Base-by-base conservation (phyloP, 2,329 filamentous ascomycete genomes). In the Alternaria sp. region DNA sequence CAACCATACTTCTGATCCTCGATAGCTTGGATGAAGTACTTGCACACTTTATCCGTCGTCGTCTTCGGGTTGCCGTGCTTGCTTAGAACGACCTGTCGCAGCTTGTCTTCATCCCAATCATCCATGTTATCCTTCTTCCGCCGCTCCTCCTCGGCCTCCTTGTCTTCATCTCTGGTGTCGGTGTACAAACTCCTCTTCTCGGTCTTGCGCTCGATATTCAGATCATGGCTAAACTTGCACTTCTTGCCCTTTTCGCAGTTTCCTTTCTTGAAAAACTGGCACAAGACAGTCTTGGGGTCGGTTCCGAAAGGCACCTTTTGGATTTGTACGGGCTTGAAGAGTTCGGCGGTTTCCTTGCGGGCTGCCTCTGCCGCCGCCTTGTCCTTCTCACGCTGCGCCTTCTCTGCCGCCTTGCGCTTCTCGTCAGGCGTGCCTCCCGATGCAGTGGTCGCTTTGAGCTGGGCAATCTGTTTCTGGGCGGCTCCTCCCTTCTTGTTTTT, bases 1-100 rank as follows among this genome's bases (percentile, higher is more conserved):
- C 95, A 99, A 65, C 95, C 95, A 74, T 99, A 99, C 81, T 98
- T 99, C 74, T 93, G 92, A 77, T 99, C 95, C 82, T 99, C 95
- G 65, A 99, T 95, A 27, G 95, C 95, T 70, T 94, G 90, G 78
- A 98, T 95, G 79, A 99, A 99, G 85, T 84, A 97, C 82, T 98
- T 99, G 92, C 95, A 99, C 69, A 99, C 95, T 82, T 98, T 99
- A 78, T 99, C 95, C 48, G 95, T 99, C 5, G 92, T 92, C 22
- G 94, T 97, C 78, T 90, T 89, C 62, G 97, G 95, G 81, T 99
- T 99, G 54, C 95, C 95, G 81, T 99, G 97, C 84, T 99, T 99
- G 74, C 92, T 96, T 78, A 96, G 72, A 25, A 99, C 93, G 36
- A 99, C 95, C 57, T 90, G 90, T 71, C 92, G 88, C 73, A 99